phyloP scores from a whole-genome alignment of 1,284 basidiomycete species.

The Trichosporon sp. region DNA sequence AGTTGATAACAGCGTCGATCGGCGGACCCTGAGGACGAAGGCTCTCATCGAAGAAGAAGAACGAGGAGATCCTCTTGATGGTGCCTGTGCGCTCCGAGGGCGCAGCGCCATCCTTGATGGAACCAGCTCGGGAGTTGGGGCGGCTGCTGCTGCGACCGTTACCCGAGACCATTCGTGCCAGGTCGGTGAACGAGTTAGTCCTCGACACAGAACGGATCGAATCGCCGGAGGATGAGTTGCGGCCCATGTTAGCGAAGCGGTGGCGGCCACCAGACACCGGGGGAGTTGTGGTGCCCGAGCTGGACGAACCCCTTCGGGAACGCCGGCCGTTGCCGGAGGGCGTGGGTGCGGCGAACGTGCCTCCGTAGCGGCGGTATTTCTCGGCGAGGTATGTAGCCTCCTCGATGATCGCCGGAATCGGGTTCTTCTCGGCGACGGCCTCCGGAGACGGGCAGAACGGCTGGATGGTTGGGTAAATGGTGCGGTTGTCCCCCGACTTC shows the following conservation, averaged over 20 bases:
- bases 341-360: background rate
- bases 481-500: conserved; percentile 14
- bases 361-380: conserved; percentile 16
- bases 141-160: background rate
- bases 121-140: background rate
- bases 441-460: conserved; percentile 21
- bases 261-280: conserved; percentile 1
- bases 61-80: conserved; percentile 7
- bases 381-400: conserved; percentile 25
- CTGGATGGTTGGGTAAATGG: conserved; percentile 35
- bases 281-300: conserved; percentile 9
- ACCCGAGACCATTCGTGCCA: conserved; percentile 1
- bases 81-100: conserved; percentile 1
- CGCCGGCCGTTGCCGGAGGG: conserved; percentile 1
- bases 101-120: background rate
- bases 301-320: conserved; percentile 17
- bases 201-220: conserved; percentile 5
- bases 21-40: conserved; percentile 12
- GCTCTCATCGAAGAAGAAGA: conserved; percentile 4
- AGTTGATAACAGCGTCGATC: conserved; percentile 40
- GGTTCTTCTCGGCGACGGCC: conserved; percentile 9
- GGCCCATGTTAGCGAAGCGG: background rate
- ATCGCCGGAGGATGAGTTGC: background rate
- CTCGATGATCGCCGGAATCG: conserved; percentile 25
- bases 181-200: conserved; percentile 4